These are phyloP conservation scores for Rhododendron ferrugineum DNA, from an alignment of 148 eudicot species.

Conservation along the genomic window DNA sequence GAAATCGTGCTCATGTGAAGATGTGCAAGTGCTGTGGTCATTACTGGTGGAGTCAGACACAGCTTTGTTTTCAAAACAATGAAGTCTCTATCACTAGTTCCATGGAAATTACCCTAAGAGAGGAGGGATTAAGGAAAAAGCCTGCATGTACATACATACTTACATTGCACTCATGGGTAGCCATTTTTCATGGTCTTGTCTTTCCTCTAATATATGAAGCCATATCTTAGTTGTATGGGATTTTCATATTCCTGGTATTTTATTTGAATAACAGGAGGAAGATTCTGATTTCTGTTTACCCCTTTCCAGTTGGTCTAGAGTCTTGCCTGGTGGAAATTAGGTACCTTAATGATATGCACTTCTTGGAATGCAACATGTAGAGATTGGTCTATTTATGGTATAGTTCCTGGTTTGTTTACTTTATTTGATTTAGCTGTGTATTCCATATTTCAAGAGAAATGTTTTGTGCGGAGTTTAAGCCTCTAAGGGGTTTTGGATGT, in stretches of 20 bases:
- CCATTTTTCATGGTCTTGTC: not conserved
- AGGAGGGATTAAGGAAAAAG: not conserved
- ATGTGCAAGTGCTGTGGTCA: slow-evolving; percentile 65
- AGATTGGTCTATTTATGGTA: too few relatives aligned
- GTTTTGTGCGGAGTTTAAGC: too few relatives aligned
- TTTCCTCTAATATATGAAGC: not conserved
- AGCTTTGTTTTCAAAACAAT: not conserved
- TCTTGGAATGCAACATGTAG: too few relatives aligned
- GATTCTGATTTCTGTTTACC: too few relatives aligned
- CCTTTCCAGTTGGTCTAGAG: too few relatives aligned
- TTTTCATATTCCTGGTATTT: not conserved
- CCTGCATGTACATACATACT: not conserved
- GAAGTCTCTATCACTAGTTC: not conserved
- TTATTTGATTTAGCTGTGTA: too few relatives aligned
- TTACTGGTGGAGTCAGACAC: slow-evolving; percentile 36
- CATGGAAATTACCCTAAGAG: not conserved
- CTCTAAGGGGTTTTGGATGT: too few relatives aligned
- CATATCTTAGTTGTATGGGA: not conserved
- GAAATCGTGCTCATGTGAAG: slow-evolving; percentile 58
- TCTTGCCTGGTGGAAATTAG: too few relatives aligned
- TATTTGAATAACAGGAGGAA: too few relatives aligned
- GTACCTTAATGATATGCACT: too few relatives aligned
- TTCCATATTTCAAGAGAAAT: too few relatives aligned
- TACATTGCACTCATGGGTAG: not conserved
- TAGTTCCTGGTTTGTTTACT: too few relatives aligned